Evolutionary conservation across 2,329 filamentous ascomycete genomes (phyloP).

Genomic region (Penicillium sp.): DNA sequence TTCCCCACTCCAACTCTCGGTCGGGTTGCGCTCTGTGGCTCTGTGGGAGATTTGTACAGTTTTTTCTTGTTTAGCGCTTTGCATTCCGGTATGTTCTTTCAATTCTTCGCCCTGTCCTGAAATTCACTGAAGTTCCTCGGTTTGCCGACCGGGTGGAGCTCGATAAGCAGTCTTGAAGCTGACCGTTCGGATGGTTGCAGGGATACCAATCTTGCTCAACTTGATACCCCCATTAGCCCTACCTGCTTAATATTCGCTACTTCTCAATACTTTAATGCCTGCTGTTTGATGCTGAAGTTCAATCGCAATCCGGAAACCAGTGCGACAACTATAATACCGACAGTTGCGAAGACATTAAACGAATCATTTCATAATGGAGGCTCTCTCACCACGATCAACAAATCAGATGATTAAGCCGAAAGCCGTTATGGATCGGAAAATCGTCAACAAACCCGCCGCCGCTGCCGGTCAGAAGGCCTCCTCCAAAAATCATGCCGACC

Average conservation of each 20-base stretch:
- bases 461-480: conserved; percentile 34
- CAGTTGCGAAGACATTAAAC: conserved; percentile 1
- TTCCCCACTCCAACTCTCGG: conserved; percentile 16
- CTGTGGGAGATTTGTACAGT: conserved; percentile 26
- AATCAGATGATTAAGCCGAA: conserved; percentile 49
- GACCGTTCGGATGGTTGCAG: conserved; percentile 23
- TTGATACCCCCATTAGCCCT: conserved; percentile 24
- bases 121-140: conserved; percentile 8
- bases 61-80: conserved; percentile 29
- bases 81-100: conserved; percentile 21
- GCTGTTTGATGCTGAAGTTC: conserved; percentile 3
- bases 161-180: conserved; percentile 5
- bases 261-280: conserved; percentile 17
- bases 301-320: background rate
- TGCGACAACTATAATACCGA: conserved; percentile 4
- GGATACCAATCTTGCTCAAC: conserved; percentile 27
- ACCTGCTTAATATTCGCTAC: conserved; percentile 8
- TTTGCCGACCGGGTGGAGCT: conserved; percentile 18
- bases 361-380: conserved; percentile 42
- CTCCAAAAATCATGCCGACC: conserved; percentile 47
- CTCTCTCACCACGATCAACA: conserved; percentile 49
- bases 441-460: conserved; percentile 37
- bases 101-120: conserved; percentile 7
- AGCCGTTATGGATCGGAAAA: conserved; percentile 39
- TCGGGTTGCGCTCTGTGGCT: conserved; percentile 12